Conservation (phyloP, 768 basidiomycete genomes). For the Phylloporus sp. region DNA sequence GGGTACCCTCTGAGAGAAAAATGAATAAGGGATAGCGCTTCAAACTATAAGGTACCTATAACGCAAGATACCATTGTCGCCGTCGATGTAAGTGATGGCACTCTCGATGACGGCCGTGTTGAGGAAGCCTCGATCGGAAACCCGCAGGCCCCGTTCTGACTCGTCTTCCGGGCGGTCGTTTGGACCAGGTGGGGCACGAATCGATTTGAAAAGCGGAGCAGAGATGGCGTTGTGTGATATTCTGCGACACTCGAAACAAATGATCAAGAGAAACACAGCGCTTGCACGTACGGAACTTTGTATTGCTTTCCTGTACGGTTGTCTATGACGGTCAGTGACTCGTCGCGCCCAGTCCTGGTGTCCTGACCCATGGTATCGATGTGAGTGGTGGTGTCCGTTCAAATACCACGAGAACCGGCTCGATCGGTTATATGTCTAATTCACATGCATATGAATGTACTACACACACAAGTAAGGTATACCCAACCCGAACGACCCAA, state of each 20-base stretch:
- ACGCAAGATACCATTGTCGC: constrained; percentile 77
- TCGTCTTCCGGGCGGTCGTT: constrained; percentile 79
- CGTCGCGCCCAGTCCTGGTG: constrained; percentile 14
- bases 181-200: constrained; percentile 53
- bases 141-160: constrained; percentile 74
- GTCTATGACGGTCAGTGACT: constrained; percentile 65
- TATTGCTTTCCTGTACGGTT: constrained; percentile 83
- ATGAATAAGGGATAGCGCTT: not conserved
- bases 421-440: not conserved
- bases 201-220: constrained; percentile 77
- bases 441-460: constrained; percentile 14
- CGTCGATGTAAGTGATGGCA: constrained; percentile 87
- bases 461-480: constrained; percentile 17
- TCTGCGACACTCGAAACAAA: constrained; percentile 34
- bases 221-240: constrained; percentile 77
- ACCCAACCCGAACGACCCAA: not conserved
- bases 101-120: constrained; percentile 81
- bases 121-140: constrained; percentile 76
- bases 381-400: not conserved
- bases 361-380: constrained; percentile 26
- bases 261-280: not conserved
- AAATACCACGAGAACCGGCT: constrained; percentile 1
- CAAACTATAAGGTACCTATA: constrained; percentile 51
- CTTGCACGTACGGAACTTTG: constrained; percentile 61
- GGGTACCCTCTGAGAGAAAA: constrained; percentile 69